Evolutionary conservation across 331 rosid species (phyloP).

Genomic region (Saraca asoca): DNA sequence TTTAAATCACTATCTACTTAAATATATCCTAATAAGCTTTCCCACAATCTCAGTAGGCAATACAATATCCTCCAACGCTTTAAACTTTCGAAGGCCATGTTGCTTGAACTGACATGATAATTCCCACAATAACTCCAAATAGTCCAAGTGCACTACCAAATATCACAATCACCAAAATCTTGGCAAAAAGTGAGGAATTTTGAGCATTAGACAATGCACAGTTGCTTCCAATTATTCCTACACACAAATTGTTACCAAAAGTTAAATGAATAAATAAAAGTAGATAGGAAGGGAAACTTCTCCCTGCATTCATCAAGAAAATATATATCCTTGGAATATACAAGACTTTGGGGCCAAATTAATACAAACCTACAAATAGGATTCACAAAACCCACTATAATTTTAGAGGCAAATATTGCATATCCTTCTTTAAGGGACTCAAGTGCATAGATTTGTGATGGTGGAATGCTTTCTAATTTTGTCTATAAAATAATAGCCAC

Average conservation of each 20-base stretch:
- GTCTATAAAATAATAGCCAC: slow-evolving; percentile 97
- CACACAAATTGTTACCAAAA: slow-evolving; percentile 61
- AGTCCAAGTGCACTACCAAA: too few species aligned
- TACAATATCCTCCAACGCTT: too few species aligned
- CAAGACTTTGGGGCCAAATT: slow-evolving; percentile 7
- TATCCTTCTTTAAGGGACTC: slow-evolving; percentile 97
- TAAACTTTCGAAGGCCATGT: too few species aligned
- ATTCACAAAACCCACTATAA: slow-evolving; percentile 93
- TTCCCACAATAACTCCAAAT: too few species aligned
- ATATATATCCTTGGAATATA: background rate
- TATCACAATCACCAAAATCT: too few species aligned
- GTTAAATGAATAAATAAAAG: slow-evolving; percentile 11
- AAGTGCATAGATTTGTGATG: slow-evolving; percentile 52
- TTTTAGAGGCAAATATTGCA: slow-evolving; percentile 91
- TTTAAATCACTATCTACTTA: too few species aligned
- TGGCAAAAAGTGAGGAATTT: slow-evolving; percentile 91
- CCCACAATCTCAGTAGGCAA: too few species aligned
- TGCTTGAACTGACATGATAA: too few species aligned
- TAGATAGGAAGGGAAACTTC: slow-evolving; percentile 11
- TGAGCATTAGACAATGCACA: slow-evolving; percentile 97
- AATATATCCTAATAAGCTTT: too few species aligned
- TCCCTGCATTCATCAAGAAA: slow-evolving; percentile 12
- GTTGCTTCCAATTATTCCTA: slow-evolving; percentile 97
- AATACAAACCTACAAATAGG: slow-evolving; percentile 81
- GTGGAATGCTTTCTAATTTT: slow-evolving; percentile 80